phyloP scores from a whole-genome alignment of 148 eudicot genomes.

The Drosera capensis region DNA sequence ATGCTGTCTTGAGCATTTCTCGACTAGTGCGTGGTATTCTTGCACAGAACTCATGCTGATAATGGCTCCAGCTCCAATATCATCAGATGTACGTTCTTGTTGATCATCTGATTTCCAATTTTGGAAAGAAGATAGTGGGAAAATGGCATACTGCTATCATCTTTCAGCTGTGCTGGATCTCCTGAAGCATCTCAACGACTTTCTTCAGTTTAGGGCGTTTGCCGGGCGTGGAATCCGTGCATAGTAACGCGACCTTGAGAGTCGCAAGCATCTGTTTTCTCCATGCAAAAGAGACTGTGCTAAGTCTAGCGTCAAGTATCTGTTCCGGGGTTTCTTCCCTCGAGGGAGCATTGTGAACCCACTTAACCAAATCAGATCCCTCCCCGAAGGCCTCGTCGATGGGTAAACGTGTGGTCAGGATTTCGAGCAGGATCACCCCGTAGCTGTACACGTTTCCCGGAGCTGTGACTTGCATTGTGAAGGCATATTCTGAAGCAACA shows the following conservation, averaged over 20 bases:
- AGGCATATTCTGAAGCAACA: constrained; percentile 67
- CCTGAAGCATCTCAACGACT: constrained; percentile 88
- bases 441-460: constrained; percentile 98
- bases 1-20: too few species aligned
- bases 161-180: constrained; percentile 31
- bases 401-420: constrained; percentile 67
- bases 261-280: constrained; percentile 92
- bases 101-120: too few species aligned
- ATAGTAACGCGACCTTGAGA: constrained; percentile 58
- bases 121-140: too few species aligned
- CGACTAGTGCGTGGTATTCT: too few species aligned
- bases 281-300: constrained; percentile 87
- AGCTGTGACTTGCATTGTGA: constrained; percentile 99
- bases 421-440: constrained; percentile 90
- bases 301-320: constrained; percentile 81
- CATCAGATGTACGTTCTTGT: constrained; percentile 46
- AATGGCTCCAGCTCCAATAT: constrained; percentile 73
- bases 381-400: constrained; percentile 95
- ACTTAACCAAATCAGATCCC: constrained; percentile 87
- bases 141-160: too few species aligned
- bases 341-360: constrained; percentile 79
- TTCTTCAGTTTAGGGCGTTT: constrained; percentile 91
- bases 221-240: constrained; percentile 86
- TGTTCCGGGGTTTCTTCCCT: constrained; percentile 98
- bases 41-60: too few species aligned